phyloP scores from a whole-genome alignment of 352 stramenopile genomes.

The Globisporangium ultimum region DNA sequence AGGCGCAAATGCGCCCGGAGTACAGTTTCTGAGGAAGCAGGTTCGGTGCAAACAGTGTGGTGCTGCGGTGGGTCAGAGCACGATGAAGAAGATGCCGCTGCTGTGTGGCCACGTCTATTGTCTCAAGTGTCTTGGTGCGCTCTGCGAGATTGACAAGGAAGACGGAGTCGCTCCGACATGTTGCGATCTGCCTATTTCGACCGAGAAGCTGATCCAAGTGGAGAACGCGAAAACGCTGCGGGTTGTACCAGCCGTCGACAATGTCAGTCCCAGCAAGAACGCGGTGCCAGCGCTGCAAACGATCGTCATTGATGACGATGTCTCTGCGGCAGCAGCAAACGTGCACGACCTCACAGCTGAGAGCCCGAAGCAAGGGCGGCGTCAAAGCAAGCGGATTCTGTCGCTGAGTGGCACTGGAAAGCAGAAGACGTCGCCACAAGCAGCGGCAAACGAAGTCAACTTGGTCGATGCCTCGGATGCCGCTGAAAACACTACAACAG shows the following conservation, averaged over 20 bases:
- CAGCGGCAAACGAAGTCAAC: slow-evolving; percentile 5
- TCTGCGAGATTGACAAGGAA: neutral
- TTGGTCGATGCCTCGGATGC: neutral
- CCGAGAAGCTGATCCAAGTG: neutral
- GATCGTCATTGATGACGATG: slow-evolving; percentile 9
- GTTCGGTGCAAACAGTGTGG: slow-evolving; percentile 13
- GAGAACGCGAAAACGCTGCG: neutral
- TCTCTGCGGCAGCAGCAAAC: neutral
- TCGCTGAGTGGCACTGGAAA: neutral
- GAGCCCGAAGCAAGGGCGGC: neutral
- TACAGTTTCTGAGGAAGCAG: neutral
- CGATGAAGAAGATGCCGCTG: neutral
- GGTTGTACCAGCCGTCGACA: no score
- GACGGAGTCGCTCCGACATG: neutral
- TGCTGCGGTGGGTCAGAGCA: neutral
- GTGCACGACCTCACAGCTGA: neutral
- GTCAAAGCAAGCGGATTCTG: slow-evolving; percentile 1
- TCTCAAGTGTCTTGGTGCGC: neutral
- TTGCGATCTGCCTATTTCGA: neutral
- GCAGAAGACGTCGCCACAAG: neutral
- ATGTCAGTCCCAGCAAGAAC: no score
- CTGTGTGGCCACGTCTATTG: slow-evolving; percentile 18
- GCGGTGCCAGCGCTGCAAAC: neutral
- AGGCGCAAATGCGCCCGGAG: neutral
- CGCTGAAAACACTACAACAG: neutral